Base-by-base conservation (phyloP, 78 protist genomes). In the Pelomyxa schiedti region DNA sequence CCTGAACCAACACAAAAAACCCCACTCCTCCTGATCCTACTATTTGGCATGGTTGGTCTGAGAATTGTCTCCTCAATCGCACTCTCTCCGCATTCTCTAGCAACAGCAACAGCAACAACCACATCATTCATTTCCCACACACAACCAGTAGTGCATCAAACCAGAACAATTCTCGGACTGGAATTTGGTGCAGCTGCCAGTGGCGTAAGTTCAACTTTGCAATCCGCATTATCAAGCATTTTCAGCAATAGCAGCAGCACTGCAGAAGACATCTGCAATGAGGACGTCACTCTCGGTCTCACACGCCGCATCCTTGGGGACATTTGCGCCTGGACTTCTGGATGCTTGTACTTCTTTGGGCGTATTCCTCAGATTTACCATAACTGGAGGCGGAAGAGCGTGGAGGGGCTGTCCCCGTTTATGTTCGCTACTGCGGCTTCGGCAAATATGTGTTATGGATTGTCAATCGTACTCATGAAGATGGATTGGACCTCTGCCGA, bases 281-380 rank as follows among this genome's bases (percentile, higher is more conserved):
- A 16, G 58, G 58, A 16, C 32, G 16, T 16, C 32, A 47, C 58
- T 16, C 58, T 16, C 32, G 16, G 58, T 16, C 32, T 47, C 32
- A 16, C 58, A 16, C 32, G 16, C 32, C 58, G 16, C 58, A 16
- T 47, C 32, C 58, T 47, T 16, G 58, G 58, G 58, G 16, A 16
- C 58, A 16, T 47, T 16, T 47, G 58, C 58, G 81, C 58, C 26
- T 69, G 63, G 53, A 37, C 39, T 8, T 7, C 40, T 1, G 74
- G 58, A 9, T 8, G 9, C 8, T 26, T 77, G 67, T 77, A 77
- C 42, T 24, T 70, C 7, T 7, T 58, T n/a, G 4, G 41, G 2
- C 42, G 75, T 4, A 22, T 77, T 6, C 75, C 81, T 39, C 81
- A 77, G 75, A 1, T 77, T 26, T 26, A 53, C 26, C 69, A 71